A percentile compares a stretch with the other conserved stretches of the same genome.
These are phyloP conservation scores for Trichoderma guizhouense DNA, from an alignment of 2,329 filamentous ascomycete species.

Conservation along the genomic window DNA sequence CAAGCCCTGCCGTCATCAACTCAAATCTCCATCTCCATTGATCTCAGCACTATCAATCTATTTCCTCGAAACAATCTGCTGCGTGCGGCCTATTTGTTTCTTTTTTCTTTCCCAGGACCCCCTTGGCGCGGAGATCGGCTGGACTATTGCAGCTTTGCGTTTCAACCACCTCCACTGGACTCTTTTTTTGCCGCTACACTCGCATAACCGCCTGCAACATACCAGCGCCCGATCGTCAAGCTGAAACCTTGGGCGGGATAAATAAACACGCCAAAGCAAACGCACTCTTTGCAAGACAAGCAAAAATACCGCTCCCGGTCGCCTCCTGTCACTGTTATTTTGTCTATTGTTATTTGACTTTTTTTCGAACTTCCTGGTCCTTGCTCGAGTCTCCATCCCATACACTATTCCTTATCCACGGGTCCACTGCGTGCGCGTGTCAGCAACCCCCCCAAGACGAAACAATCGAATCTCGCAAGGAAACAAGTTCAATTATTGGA, in stretches of 20 bases:
- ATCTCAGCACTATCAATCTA: not conserved
- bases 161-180: not conserved
- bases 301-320: not conserved
- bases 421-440: not conserved
- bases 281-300: not conserved
- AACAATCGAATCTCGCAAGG: constrained; percentile 12
- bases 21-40: not conserved
- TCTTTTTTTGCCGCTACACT: not conserved
- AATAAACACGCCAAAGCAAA: constrained; percentile 7
- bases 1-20: not conserved
- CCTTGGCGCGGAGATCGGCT: constrained; percentile 11
- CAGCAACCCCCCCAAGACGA: constrained; percentile 9
- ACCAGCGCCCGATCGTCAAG: not conserved
- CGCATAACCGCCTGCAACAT: not conserved
- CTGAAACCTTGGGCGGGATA: constrained; percentile 9
- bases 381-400: constrained; percentile 7
- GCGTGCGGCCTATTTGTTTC: not conserved
- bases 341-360: not conserved
- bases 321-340: not conserved
- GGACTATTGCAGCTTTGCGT: constrained; percentile 3
- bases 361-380: not conserved
- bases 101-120: not conserved
- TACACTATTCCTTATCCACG: not conserved
- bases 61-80: not conserved
- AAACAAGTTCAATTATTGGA: not conserved